Conservation (phyloP, 345 rosid species). For the Firmiana major region DNA sequence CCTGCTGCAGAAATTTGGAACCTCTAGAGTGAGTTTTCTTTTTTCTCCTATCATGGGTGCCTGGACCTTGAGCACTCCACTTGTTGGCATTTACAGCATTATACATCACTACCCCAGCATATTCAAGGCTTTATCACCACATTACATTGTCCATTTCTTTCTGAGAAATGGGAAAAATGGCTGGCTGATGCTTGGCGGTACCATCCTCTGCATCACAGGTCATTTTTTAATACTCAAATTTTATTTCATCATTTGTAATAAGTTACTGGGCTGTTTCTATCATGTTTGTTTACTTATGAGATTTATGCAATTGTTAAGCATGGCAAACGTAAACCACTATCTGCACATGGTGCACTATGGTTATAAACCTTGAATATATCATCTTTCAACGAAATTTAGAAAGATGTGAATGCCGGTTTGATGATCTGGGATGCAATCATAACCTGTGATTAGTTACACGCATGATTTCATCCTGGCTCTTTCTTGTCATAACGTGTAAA, state of each 20-base stretch:
- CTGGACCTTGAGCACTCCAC: slow-evolving; percentile 77
- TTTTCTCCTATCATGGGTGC: slow-evolving; percentile 81
- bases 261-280: not conserved
- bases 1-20: slow-evolving; percentile 75
- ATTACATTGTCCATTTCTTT: slow-evolving; percentile 60
- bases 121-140: slow-evolving; percentile 79
- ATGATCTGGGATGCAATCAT: not conserved
- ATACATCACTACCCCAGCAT: slow-evolving; percentile 58
- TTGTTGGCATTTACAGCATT: slow-evolving; percentile 75
- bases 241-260: not conserved
- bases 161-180: slow-evolving; percentile 63
- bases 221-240: slow-evolving; percentile 7
- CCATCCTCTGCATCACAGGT: slow-evolving; percentile 86
- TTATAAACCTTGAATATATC: not conserved
- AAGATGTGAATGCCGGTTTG: not conserved
- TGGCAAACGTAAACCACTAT: not conserved
- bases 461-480: not conserved
- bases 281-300: not conserved
- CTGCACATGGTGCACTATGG: not conserved
- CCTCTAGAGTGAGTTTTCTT: slow-evolving; percentile 80
- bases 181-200: slow-evolving; percentile 80
- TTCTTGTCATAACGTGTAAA: not conserved
- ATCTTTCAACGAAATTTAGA: not conserved
- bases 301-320: not conserved
- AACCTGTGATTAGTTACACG: not conserved